phyloP scores from a whole-genome alignment of 495 filamentous ascomycete species.

The Aspergillus cavernicola region DNA sequence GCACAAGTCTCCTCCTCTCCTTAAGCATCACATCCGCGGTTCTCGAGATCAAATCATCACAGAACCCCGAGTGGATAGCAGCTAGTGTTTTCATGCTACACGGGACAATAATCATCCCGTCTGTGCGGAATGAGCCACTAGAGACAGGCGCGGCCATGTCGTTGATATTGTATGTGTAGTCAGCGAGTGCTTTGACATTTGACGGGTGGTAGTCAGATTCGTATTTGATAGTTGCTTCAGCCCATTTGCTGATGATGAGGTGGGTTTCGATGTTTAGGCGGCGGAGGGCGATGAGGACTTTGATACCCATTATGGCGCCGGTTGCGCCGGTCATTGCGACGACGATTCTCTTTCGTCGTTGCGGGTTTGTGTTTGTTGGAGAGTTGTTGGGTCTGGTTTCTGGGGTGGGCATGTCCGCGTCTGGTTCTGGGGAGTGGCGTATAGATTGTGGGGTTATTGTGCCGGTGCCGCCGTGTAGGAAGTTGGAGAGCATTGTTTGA shows the following conservation, averaged over 20 bases:
- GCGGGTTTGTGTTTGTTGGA: background rate
- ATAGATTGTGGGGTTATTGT: slow-evolving; percentile 19
- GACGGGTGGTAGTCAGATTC: slow-evolving; percentile 35
- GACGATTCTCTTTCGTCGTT: slow-evolving; percentile 25
- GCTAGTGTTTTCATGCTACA: slow-evolving; percentile 43
- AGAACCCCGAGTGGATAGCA: slow-evolving; percentile 27
- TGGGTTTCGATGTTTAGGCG: slow-evolving; percentile 40
- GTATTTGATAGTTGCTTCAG: slow-evolving; percentile 39
- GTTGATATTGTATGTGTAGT: slow-evolving; percentile 35
- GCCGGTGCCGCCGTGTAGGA: slow-evolving; percentile 2
- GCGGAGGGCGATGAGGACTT: slow-evolving; percentile 32
- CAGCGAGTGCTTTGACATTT: slow-evolving; percentile 32
- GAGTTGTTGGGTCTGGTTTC: background rate
- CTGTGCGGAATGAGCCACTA: slow-evolving; percentile 33
- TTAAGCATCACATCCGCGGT: slow-evolving; percentile 47
- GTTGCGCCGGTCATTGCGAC: slow-evolving; percentile 43
- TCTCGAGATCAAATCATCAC: slow-evolving; percentile 45
- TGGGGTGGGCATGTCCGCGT: background rate
- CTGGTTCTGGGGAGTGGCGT: slow-evolving; percentile 4
- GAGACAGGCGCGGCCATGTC: slow-evolving; percentile 37
- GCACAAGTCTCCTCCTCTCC: slow-evolving; percentile 37
- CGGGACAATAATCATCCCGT: slow-evolving; percentile 41
- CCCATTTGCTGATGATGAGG: slow-evolving; percentile 43
- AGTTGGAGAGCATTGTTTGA: slow-evolving; percentile 3
- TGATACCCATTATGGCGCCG: slow-evolving; percentile 36